Base-by-base conservation (phyloP, 2,329 filamentous ascomycete genomes). In the Sporothrix pallida region DNA sequence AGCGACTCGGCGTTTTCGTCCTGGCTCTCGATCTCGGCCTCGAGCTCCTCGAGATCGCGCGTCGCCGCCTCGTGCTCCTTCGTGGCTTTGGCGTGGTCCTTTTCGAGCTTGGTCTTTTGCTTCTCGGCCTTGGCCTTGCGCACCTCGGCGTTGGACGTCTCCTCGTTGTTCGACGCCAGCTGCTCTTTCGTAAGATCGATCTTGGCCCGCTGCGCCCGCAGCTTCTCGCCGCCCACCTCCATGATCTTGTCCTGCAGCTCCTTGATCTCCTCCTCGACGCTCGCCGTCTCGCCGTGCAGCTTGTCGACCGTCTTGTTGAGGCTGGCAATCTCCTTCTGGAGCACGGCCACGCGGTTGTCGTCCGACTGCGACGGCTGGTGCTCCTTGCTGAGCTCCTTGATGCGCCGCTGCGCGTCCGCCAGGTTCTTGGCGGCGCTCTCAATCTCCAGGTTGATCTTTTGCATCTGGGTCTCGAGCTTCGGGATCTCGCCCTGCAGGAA, bases 201-300 rank as follows among this genome's bases (percentile, higher is more conserved):
- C 85, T 93, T 97, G 75, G 93, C 91, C 78, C 96, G 95, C 81
- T 99, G 95, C 20, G 91, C 89, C 72, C 96, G 91, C 20, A 99
- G 89, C 83, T 93, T 94, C 79, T 98, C 94, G 82, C 96, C 96
- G 79, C 96, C 96, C 76, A 97, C 92, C 82, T 98, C 92, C 96
- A 99, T 98, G 79, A 99, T 99, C 86, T 95, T 97, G 86, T 96
- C 92, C 80, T 99, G 95, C 0, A 99, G 86, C 23, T 87, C 87
- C 83, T 97, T 95, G 83, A 99, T 98, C 82, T 98, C 96, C 37
- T 91, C 91, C 80, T 99, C 96, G 9, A 97, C 90, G 63, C 91
- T 96, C 1, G 93, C 89, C n/a, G 93, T 98, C 82, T 98, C 94
- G 10, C 89, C 86, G 75, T 90, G 93, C 10, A 99, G 87, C 78